Evolutionary conservation across 1,139 yeast species (phyloP), one percentile per base, ranked within the genome.

Genomic region (Candida glucosophila): DNA sequence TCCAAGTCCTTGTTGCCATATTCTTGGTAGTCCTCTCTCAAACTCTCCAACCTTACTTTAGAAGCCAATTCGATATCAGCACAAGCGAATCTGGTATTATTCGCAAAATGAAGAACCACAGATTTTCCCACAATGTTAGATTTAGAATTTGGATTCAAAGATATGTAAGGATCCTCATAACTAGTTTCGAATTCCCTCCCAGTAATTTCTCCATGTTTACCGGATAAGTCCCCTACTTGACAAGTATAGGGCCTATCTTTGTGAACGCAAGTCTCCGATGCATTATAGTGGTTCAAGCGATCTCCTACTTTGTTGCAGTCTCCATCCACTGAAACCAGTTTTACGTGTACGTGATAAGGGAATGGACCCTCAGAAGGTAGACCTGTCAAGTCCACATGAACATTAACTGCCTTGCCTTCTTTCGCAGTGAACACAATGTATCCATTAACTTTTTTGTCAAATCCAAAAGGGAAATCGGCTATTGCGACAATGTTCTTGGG

Each of bases 171-270:
- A 40, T 73, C 81, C 26, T 54, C 43, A 41, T 67, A 73, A 32
- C 57, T 58, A 15, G 68, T 54, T 41, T 69, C 73, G 45, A 63
- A 68, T 39, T 76, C 69, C 3, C 76, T 70, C 14, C 73, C 56
- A 39, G 69, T 58, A 35, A 73, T 67, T 49, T 57, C 56, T 3
- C 80, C 81, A 44, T 73, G 77, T 41, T 73, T 74, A 17, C 80
- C 80, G 23, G 76, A 66, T 36, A 74, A 65, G 41, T 74, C 79
- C 23, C 81, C 80, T 16, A 72, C 63, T 46, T 69, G 71, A 44
- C 79, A 73, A n/a, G n/a, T n/a, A 25, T 49, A 55, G 6, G 73
- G 52, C 45, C 75, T 77, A 37, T 61, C 58, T 12, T 56, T 58
- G 32, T 62, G 61, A 9, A 39, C 37, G 45, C 77, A 72, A 25